Evolutionary conservation across 2,329 filamentous ascomycete species (phyloP).

Genomic region (Coniochaeta prunicola): DNA sequence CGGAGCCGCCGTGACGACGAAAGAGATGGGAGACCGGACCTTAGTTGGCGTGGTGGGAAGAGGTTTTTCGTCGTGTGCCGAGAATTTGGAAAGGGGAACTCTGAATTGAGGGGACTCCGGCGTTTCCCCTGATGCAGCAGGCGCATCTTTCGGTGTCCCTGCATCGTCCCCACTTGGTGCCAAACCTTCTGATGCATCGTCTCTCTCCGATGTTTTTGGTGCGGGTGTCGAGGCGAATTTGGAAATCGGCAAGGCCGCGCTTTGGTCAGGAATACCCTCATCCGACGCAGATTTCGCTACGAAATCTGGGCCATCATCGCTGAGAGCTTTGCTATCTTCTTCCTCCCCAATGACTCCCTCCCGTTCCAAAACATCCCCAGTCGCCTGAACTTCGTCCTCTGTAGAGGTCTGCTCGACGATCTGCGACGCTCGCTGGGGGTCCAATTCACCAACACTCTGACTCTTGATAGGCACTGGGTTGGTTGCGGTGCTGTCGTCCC

Average conservation of each 20-base stretch:
- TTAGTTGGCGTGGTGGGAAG: constrained; percentile 14
- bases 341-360: background rate
- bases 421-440: background rate
- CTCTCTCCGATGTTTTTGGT: constrained; percentile 6
- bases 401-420: background rate
- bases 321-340: background rate
- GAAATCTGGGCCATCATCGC: background rate
- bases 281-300: constrained; percentile 2
- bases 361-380: constrained; percentile 1
- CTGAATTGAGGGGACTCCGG: constrained; percentile 14
- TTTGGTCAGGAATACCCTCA: background rate
- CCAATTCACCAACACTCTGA: background rate
- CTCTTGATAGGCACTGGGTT: background rate
- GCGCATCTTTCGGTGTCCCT: background rate
- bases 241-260: constrained; percentile 13
- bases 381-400: constrained; percentile 4
- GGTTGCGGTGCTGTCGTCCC: background rate
- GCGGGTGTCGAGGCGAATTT: constrained; percentile 14
- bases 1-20: constrained; percentile 10
- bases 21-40: background rate
- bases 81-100: constrained; percentile 36
- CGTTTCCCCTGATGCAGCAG: constrained; percentile 5
- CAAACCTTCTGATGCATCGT: background rate
- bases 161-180: constrained; percentile 1
- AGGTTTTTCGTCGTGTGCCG: constrained; percentile 26